Evolutionary conservation across 1,284 basidiomycete genomes (phyloP).

Genomic region (Pisolithus thermaeus): DNA sequence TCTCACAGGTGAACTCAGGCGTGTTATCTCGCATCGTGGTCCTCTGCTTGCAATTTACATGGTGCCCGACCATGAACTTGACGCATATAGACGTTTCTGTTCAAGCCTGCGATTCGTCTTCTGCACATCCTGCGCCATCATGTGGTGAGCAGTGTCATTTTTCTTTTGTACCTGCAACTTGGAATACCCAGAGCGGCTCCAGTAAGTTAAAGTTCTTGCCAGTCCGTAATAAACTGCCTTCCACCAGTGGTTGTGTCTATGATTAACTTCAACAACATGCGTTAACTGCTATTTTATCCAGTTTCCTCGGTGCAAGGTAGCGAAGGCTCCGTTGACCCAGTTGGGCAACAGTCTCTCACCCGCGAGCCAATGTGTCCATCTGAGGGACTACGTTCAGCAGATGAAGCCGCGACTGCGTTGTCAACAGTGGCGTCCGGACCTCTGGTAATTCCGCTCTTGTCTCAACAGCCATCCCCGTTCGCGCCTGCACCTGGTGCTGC

Average conservation of each 20-base stretch:
- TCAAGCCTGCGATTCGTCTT: slow-evolving; percentile 6
- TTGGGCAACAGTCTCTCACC: too few species aligned
- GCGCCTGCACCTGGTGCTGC: too few species aligned
- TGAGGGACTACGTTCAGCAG: too few species aligned
- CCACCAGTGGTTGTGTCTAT: neutral
- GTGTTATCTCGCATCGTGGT: too few species aligned
- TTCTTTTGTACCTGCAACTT: slow-evolving; percentile 8
- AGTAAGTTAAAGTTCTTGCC: neutral
- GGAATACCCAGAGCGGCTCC: slow-evolving; percentile 6
- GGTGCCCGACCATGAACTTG: neutral
- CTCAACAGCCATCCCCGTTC: too few species aligned
- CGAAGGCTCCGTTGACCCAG: too few species aligned
- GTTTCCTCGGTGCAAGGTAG: too few species aligned
- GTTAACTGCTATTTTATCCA: too few species aligned
- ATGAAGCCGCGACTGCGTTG: too few species aligned
- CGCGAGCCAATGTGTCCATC: too few species aligned
- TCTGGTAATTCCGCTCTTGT: too few species aligned
- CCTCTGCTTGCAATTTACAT: neutral
- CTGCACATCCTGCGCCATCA: neutral
- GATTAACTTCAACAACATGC: neutral
- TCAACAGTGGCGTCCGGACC: too few species aligned
- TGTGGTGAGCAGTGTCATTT: neutral
- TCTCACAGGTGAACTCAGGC: neutral
- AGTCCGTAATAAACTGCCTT: neutral
- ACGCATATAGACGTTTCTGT: slow-evolving; percentile 13